Base-by-base conservation (phyloP, 2,329 filamentous ascomycete genomes). In the Cladosporium austrohemisphaericum region DNA sequence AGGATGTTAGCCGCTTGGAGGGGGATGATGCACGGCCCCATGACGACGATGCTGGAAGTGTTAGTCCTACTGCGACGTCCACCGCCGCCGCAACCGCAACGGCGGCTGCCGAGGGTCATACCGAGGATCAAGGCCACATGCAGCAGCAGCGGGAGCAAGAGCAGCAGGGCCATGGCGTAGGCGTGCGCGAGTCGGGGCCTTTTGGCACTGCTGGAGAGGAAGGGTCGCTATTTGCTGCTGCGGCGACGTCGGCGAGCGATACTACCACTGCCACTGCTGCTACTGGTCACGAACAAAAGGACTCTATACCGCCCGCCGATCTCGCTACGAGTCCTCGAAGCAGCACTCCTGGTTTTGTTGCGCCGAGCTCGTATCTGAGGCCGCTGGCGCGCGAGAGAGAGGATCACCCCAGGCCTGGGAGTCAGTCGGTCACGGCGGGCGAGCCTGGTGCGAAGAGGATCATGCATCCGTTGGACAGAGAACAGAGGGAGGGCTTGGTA, bases 401-500 rank as follows among this genome's bases (percentile, higher is more conserved):
- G 58, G 43, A 53, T 59, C 38, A 33, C 16, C 29, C 28, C 19
- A 28, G 26, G 23, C 31, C 26, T 25, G 29, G 29, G n/a, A 19
- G 23, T 25, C 22, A 35, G 28, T 20, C 28, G 9, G 28, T 16
- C 13, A 35, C 23, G 11, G 36, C 14, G 20, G 19, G 38, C 36
- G 46, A 41, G 37, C 10, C 26, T 19, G 36, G 28, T 26, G 31
- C 26, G 44, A 44, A 26, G 28, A 44, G 28, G 25, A 14, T 26
- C 20, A 44, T 51, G 49, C 46, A 83, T 76, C 76, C 79, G 53
- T 74, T 87, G 51, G 86, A 92, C 68, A 81, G 77, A 71, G 86
- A 91, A 65, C 86, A 91, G 72, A 77, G 84, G 63, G 84, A 88
- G 66, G 86, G 85, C 60, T 75, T 92, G 76, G 86, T 90, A 74